Evolutionary conservation across 2,329 filamentous ascomycete species (phyloP), one percentile per base, ranked within the genome.

Genomic region (Uncinocarpus reesii): DNA sequence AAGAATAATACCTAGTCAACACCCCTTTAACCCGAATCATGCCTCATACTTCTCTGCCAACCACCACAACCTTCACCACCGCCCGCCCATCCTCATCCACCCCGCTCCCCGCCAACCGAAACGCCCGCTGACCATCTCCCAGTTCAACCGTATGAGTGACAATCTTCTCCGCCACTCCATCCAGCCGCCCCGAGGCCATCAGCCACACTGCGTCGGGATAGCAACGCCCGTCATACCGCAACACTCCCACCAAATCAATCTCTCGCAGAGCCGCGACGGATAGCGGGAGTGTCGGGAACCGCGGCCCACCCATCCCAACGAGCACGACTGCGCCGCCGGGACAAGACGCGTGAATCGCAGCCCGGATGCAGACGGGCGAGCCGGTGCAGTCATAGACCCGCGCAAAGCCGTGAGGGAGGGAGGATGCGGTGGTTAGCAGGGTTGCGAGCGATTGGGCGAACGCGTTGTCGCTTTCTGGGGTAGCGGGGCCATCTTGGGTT

Each of bases 221-320:
- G 0, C 72, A 73, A 55, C 71, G 67, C 2, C 61, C 63, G 57
- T 74, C 73, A 51, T 78, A 78, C 37, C 75, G 65, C 60, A 77
- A 76, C 5, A 77, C 73, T n/a, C 75, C 75, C 42, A 77, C 70
- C 36, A 78, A 69, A 57, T 78, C 75, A 5, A 78, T 72, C 58
- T 78, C 75, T 28, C 74, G 69, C 52, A 77, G 55, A 24, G 75
- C 73, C n/a, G 75, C 72, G 1, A 72, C 71, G 5, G 72, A 73
- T 56, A 77, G 67, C 2, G 73, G 75, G 4, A 77, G 60, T 8
- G 72, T 76, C 56, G 76, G 73, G 16, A 74, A 65, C 4, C 44
- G 29, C 2, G 74, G 73, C 11, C 73, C 74, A 0, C 75, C 75
- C 75, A 78, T 78, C 5, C 75, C 75, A 34, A 78, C 73, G 62